Base-by-base conservation (phyloP, 768 basidiomycete genomes). In the Boletus tomentosulus region DNA sequence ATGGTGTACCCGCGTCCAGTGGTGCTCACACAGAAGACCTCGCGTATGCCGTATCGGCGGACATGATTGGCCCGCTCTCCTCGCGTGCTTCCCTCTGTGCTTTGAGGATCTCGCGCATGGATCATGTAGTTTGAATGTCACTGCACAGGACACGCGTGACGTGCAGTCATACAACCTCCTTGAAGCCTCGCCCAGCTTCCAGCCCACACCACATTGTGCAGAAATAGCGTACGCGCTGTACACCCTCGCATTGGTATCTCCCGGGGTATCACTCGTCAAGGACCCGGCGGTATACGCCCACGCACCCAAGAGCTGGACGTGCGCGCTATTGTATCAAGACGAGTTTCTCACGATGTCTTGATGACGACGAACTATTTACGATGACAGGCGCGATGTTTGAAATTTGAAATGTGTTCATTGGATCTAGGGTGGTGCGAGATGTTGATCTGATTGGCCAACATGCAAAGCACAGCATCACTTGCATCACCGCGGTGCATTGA, bases 101-200 rank as follows among this genome's bases (percentile, higher is more conserved):
- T 69, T 41, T 69, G 56, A 69, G 67, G 55, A 55, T 45, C 19
- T 24, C 48, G 56, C 43, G 47, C 27, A 27, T 47, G 34, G 50
- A 43, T 38, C 31, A 44, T 31, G 16, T 51, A 10, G 6, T 1
- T 12, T 22, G 15, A 31, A 3, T n/a, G 9, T 27, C 27, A 27
- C 45, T 46, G n/a, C 31, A 31, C 9, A 10, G 8, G 30, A 46
- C 19, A 33, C 11, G 19, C n/a, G 8, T 8, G 3, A 38, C 13
- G 13, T n/a, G 53, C 54, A 71, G 68, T 63, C 68, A 46, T 71
- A 65, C 28, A 69, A 69, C 60, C 68, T 69, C 59, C 65, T 69
- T 34, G 66, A 67, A 53, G 66, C 66, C 31, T 64, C 66, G 10
- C 60, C 61, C n/a, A 67, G 67, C n/a, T 65, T 6, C 65, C 63